phyloP scores from a whole-genome alignment of 495 filamentous ascomycete species.

The Xylaria castorea region DNA sequence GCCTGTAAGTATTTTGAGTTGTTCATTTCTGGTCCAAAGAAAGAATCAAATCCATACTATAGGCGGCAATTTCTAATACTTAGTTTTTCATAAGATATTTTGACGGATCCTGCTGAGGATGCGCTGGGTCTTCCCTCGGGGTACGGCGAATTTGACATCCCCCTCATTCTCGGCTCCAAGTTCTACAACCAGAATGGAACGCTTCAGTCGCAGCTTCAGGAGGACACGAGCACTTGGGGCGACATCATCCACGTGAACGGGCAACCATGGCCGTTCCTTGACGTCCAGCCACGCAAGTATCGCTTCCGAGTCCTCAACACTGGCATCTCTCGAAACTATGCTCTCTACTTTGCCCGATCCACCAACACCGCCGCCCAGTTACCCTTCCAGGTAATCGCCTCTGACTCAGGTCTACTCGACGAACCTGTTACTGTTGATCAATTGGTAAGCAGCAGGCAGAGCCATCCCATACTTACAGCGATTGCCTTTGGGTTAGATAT shows the following conservation, averaged over 20 bases:
- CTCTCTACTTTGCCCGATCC: constrained; percentile 49
- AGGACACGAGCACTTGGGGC: constrained; percentile 56
- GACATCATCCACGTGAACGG: constrained; percentile 65
- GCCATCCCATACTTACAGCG: not conserved
- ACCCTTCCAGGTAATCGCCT: constrained; percentile 57
- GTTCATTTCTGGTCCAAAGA: not conserved
- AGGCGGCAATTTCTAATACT: not conserved
- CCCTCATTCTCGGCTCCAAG: constrained; percentile 57
- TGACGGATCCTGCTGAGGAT: constrained; percentile 54
- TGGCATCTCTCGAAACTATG: constrained; percentile 56
- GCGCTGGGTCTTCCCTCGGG: constrained; percentile 53
- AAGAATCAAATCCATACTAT: not conserved
- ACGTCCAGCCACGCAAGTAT: constrained; percentile 65
- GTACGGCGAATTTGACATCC: constrained; percentile 57
- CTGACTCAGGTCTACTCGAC: constrained; percentile 57
- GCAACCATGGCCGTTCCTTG: constrained; percentile 61
- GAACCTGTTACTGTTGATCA: constrained; percentile 37
- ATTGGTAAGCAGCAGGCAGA: not conserved
- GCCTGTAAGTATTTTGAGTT: constrained; percentile 3
- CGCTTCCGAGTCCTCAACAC: constrained; percentile 60
- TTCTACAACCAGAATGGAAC: constrained; percentile 56
- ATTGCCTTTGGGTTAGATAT: constrained; percentile 17
- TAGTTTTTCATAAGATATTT: constrained; percentile 31
- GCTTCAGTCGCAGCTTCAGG: constrained; percentile 46
- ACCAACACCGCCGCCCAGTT: constrained; percentile 36